phyloP scores from a whole-genome alignment of 225 moss, liverwort and hornwort genomes.

The Pleurozium schreberi region DNA sequence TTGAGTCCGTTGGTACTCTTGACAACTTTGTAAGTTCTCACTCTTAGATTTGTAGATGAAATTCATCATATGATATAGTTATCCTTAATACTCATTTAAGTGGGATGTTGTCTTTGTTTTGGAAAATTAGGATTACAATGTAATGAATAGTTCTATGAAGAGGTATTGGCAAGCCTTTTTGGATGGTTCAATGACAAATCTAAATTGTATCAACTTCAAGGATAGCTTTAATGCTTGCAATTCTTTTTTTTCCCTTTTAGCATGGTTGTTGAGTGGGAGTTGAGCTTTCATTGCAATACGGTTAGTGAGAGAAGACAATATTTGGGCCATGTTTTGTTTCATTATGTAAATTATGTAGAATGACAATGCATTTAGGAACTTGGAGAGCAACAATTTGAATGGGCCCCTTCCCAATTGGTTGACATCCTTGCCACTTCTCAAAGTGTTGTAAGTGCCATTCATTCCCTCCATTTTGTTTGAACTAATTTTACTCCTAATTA shows the following conservation, averaged over 20 bases:
- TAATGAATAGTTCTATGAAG: neutral
- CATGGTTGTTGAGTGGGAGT: neutral
- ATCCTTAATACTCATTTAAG: neutral
- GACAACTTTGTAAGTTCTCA: neutral
- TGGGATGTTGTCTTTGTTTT: neutral
- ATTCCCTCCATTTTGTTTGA: neutral
- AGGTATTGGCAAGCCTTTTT: neutral
- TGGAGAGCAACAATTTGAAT: conserved; percentile 9
- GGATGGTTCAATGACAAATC: neutral
- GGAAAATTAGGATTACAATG: neutral
- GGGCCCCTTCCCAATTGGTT: conserved; percentile 15
- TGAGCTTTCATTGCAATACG: neutral
- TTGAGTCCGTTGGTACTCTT: neutral
- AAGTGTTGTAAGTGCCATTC: neutral
- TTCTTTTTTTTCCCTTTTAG: neutral
- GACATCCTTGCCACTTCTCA: neutral
- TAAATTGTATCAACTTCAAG: neutral
- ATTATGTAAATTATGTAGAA: neutral
- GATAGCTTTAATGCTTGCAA: neutral
- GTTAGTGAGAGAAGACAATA: too few relatives aligned
- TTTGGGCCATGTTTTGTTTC: neutral
- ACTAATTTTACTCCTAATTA: neutral
- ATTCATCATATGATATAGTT: neutral
- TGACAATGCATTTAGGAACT: neutral
- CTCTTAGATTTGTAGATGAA: neutral